phyloP scores from a whole-genome alignment of 345 rosid species.

The Eucalyptus regnans region DNA sequence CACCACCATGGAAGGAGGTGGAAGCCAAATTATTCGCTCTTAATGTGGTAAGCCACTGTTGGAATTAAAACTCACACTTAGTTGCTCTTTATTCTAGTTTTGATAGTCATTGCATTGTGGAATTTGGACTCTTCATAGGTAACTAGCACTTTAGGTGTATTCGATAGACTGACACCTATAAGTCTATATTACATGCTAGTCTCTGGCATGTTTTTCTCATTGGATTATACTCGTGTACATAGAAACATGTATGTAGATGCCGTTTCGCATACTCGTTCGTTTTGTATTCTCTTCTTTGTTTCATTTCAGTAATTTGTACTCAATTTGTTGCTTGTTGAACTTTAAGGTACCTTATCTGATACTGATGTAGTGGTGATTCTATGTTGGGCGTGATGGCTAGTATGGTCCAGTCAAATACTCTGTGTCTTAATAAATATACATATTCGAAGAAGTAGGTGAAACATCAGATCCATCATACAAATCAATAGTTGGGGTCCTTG shows the following conservation, averaged over 20 bases:
- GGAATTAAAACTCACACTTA: neutral
- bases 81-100: neutral
- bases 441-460: neutral
- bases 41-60: slow-evolving; percentile 47
- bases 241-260: neutral
- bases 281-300: neutral
- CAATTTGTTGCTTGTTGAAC: neutral
- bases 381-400: neutral
- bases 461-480: neutral
- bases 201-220: neutral
- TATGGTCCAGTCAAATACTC: neutral
- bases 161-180: neutral
- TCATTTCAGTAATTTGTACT: neutral
- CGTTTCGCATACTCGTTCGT: neutral
- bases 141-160: neutral
- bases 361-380: neutral
- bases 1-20: slow-evolving; percentile 74
- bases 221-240: neutral
- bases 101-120: neutral
- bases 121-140: neutral
- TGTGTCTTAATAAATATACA: neutral
- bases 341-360: neutral
- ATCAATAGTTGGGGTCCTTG: neutral
- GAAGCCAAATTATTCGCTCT: slow-evolving; percentile 77
- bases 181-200: neutral